Evolutionary conservation across 2,329 filamentous ascomycete genomes (phyloP), one percentile per base, ranked within the genome.

Genomic region (Aspergillus sclerotialis): DNA sequence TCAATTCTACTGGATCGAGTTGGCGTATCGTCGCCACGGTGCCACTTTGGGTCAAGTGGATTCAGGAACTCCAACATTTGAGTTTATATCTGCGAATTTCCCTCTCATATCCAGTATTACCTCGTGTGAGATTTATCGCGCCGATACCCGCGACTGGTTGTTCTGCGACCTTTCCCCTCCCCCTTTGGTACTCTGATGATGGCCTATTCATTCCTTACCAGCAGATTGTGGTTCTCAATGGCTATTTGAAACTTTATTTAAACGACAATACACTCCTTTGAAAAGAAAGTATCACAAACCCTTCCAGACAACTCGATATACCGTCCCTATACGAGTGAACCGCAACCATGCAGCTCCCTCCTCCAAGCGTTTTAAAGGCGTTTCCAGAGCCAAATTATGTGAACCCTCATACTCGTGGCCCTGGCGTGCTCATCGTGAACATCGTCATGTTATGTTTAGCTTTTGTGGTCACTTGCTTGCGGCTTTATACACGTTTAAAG

Each of bases 361-460:
- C 68, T n/a, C 23, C 50, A n/a, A 50, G 59, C 13, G 61, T 70
- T 13, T 35, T 65, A 29, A 44, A 49, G 12, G 50, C 54, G 44
- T 73, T 68, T 69, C 70, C 70, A 5, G 46, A 33, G 21, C 64
- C 70, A 6, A 73, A 73, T 42, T 66, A 68, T 44, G 40, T 61
- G 32, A 49, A 73, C 42, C 70, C 70, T 5, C 53, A 52, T 10
- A 65, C 60, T 17, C 60, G 67, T 40, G 67, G 67, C 9, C 60
- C 64, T 44, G 60, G 47, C 21, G 60, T 65, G 14, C 51, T 70
- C 9, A 53, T 69, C 14, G 50, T 67, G 5, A 60, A 65, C 15
- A 44, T 67, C 4, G 38, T 67, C 3, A 52, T 67, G 19, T 49
- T 64, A n/a, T 45, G 44, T 3, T 28, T 71, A 3, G 60, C 65